Conservation (phyloP, 164 flowering plant species). For the Euptelea pleiosperma region DNA sequence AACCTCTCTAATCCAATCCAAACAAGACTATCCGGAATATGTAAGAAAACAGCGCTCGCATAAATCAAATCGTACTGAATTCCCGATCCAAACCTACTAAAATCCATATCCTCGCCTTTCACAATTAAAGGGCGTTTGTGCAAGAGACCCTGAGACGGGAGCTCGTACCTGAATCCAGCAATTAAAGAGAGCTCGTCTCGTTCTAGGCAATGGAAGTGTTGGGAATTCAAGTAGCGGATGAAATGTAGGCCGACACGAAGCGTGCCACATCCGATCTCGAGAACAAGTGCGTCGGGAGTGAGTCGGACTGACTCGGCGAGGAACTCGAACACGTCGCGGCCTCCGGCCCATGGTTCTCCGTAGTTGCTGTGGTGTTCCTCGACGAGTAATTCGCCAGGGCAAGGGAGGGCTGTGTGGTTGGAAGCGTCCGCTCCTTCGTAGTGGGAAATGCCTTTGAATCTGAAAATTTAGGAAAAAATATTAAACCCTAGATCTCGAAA, state of each 20-base stretch:
- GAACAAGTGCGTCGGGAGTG: slow-evolving; percentile 52
- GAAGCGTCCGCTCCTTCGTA: slow-evolving; percentile 61
- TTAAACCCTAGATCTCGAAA: slow-evolving; percentile 8
- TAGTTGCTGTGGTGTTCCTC: slow-evolving; percentile 98
- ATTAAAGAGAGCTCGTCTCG: slow-evolving; percentile 87
- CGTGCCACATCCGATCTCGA: slow-evolving; percentile 97
- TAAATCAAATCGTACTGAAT: slow-evolving; percentile 72
- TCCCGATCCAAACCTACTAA: slow-evolving; percentile 63
- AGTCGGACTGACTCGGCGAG: slow-evolving; percentile 60
- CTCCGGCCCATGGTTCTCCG: slow-evolving; percentile 99
- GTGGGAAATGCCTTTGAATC: slow-evolving; percentile 93
- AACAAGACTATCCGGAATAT: slow-evolving; percentile 94
- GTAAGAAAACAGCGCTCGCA: slow-evolving; percentile 96
- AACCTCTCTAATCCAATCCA: slow-evolving; percentile 89
- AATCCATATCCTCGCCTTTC: slow-evolving; percentile 91
- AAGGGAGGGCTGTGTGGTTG: slow-evolving; percentile 77
- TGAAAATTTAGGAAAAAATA: slow-evolving; percentile 20
- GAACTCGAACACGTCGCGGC: slow-evolving; percentile 92
- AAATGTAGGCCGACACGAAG: slow-evolving; percentile 93
- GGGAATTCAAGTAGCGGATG: slow-evolving; percentile 65
- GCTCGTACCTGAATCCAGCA: slow-evolving; percentile 91
- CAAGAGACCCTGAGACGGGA: slow-evolving; percentile 88
- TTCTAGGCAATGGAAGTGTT: slow-evolving; percentile 80
- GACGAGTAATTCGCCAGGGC: slow-evolving; percentile 88
- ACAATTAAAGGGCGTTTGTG: slow-evolving; percentile 82